Evolutionary conservation across 768 basidiomycete species (phyloP).

Genomic region (Suillus weaverae): DNA sequence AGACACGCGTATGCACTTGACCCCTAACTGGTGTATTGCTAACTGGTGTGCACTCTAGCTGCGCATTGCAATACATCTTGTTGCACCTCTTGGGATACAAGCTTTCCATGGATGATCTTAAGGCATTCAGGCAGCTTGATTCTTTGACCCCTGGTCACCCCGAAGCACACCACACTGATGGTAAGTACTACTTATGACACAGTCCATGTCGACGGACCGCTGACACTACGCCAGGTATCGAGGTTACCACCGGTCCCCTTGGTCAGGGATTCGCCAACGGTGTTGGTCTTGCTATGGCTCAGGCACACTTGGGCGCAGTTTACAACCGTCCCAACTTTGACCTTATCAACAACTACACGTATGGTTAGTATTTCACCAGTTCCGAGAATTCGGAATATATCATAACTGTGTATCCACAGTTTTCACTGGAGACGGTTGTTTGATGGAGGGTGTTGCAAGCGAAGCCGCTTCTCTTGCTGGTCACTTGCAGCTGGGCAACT

Average conservation of each 20-base stretch:
- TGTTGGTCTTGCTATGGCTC: conserved; percentile 91
- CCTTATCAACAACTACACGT: conserved; percentile 85
- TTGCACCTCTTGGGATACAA: conserved; percentile 93
- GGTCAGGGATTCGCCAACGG: conserved; percentile 94
- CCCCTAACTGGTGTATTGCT: conserved; percentile 3
- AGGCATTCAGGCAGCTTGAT: conserved; percentile 87
- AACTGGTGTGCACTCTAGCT: conserved; percentile 45
- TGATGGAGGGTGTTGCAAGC: conserved; percentile 95
- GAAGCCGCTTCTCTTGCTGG: conserved; percentile 93
- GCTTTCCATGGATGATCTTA: conserved; percentile 88
- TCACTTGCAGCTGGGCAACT: conserved; percentile 89
- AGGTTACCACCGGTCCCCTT: conserved; percentile 95
- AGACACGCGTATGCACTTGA: conserved; percentile 71
- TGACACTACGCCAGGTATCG: conserved; percentile 49
- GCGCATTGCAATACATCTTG: conserved; percentile 90
- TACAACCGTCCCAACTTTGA: conserved; percentile 87
- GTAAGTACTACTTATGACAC: conserved; percentile 26
- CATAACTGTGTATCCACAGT: conserved; percentile 41
- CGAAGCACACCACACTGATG: conserved; percentile 70
- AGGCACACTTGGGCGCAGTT: conserved; percentile 85
- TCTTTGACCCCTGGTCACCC: conserved; percentile 95
- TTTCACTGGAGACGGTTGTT: conserved; percentile 92
- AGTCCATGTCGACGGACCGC: conserved; percentile 4
- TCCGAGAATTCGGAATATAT: conserved; percentile 5
- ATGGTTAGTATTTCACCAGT: conserved; percentile 49